A percentile compares a stretch with the other conserved stretches of the same genome.
phyloP scores from a whole-genome alignment of 2,329 filamentous ascomycete genomes.

The Metarhizium humberi region DNA sequence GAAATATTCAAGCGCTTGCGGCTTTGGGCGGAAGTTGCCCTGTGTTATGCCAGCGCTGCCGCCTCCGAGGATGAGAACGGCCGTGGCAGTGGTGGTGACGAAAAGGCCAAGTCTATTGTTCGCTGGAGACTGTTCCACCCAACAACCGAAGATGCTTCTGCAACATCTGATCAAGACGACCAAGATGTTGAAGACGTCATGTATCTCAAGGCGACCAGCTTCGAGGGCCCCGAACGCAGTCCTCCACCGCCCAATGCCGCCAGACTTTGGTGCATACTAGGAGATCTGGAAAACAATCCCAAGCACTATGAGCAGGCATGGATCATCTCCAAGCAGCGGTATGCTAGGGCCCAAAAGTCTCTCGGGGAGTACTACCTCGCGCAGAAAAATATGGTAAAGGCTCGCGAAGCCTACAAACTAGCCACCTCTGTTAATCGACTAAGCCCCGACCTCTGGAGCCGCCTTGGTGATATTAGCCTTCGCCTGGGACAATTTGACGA shows the following conservation, averaged over 20 bases:
- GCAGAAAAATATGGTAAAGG: conserved; percentile 55
- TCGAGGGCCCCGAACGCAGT: conserved; percentile 52
- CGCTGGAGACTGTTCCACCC: conserved; percentile 70
- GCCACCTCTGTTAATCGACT: conserved; percentile 73
- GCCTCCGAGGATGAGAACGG: conserved; percentile 48
- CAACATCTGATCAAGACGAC: conserved; percentile 34
- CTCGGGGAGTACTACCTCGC: conserved; percentile 71
- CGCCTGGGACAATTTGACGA: conserved; percentile 67
- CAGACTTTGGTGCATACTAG: conserved; percentile 84
- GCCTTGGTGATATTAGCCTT: conserved; percentile 79
- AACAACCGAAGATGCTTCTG: conserved; percentile 27
- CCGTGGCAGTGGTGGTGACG: conserved; percentile 54
- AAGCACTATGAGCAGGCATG: conserved; percentile 77
- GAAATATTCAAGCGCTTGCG: conserved; percentile 92
- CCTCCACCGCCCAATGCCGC: conserved; percentile 75
- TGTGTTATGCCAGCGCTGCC: conserved; percentile 65
- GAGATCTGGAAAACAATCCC: conserved; percentile 72
- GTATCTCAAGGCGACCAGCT: conserved; percentile 44
- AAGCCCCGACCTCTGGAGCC: conserved; percentile 79
- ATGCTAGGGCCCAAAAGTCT: conserved; percentile 78
- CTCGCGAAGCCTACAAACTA: conserved; percentile 67
- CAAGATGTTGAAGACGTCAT: conserved; percentile 44
- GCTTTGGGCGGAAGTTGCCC: conserved; percentile 89
- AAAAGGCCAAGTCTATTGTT: conserved; percentile 69
- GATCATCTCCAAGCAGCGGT: conserved; percentile 73